Base-by-base conservation (phyloP, 129 eudicot species). In the Cynara cardunculus region DNA sequence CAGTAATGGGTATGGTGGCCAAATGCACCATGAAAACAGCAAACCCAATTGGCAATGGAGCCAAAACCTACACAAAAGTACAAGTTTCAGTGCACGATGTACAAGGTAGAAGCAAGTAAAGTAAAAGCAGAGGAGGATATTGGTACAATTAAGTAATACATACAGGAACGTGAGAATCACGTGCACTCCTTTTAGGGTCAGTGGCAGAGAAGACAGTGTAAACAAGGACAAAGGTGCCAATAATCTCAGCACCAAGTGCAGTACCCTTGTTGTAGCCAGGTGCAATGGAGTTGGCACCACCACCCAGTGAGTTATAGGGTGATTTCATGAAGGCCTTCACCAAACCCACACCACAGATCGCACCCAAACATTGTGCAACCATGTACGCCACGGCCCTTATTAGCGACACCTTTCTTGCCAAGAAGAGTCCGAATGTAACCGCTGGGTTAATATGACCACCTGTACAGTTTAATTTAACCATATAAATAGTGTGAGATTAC, bases 381-480 rank as follows among this genome's bases (percentile, higher is more conserved):
- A 88, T 88, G 80, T 88, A 88, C 1, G 80, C 78, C 18, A 88
- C 80, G 3, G 91, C 89, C 22, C 82, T 64, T 2, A 86, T 27
- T 1, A 83, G 7, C 0, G 87, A 73, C 74, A 88, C 89, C 79
- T 86, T 88, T 41, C 91, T 65, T 19, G 89, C 91, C 72, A 86
- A 32, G 65, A 88, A 84, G 10, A 86, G 69, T 62, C 91, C 91
- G 30, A 88, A 88, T 46, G 90, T 87, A n/a, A 87, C 90, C 41
- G 90, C 90, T 5, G 90, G 88, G 83, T 87, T 87, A 4, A 87
- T 85, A 73, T 87, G 91, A 10, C 91, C 91, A 12, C 91, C 91
- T 87, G 18, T 37, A 41, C 53, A 41, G 0, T 41, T 35, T 35
- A 5, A 35, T 1, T 34, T 34, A 5, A 34, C 7, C 39, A 0